Percentiles rank a stretch among this genome's conserved stretches.
Evolutionary conservation across 1,284 basidiomycete genomes (phyloP).

Genomic region (Fomitopsis palustris): DNA sequence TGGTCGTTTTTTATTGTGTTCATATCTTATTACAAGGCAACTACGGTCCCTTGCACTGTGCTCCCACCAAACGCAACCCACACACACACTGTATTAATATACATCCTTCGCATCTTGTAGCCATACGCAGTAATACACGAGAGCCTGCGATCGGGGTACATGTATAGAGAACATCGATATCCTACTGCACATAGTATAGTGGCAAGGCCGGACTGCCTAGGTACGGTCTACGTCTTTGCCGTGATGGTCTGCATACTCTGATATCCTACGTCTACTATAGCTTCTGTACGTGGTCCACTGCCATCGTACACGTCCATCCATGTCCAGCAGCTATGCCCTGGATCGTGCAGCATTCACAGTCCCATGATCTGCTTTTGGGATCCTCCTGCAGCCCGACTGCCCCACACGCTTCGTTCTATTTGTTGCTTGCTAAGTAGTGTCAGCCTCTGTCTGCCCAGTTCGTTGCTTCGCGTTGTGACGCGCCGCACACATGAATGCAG

Average conservation of each 20-base stretch:
- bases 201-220: background rate
- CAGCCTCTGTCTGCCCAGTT: too few species aligned
- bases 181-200: background rate
- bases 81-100: slow-evolving; percentile 4
- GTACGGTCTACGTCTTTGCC: background rate
- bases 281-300: background rate
- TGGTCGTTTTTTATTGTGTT: background rate
- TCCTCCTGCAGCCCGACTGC: too few species aligned
- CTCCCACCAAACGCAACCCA: background rate
- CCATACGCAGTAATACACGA: slow-evolving; percentile 12
- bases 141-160: slow-evolving; percentile 7
- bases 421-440: too few species aligned
- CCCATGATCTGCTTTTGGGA: background rate
- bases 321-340: background rate
- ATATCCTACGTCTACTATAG: background rate
- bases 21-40: slow-evolving; percentile 1
- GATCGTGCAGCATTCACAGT: background rate
- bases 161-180: background rate
- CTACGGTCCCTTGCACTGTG: background rate
- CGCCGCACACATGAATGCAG: too few species aligned
- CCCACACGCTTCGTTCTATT: too few species aligned
- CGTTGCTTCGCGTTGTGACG: too few species aligned
- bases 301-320: background rate
- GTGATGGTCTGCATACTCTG: background rate
- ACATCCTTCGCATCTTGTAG: slow-evolving; percentile 7